These are phyloP conservation scores for Osmanthus fragrans DNA, from an alignment of 257 asterid species.

Conservation along the genomic window DNA sequence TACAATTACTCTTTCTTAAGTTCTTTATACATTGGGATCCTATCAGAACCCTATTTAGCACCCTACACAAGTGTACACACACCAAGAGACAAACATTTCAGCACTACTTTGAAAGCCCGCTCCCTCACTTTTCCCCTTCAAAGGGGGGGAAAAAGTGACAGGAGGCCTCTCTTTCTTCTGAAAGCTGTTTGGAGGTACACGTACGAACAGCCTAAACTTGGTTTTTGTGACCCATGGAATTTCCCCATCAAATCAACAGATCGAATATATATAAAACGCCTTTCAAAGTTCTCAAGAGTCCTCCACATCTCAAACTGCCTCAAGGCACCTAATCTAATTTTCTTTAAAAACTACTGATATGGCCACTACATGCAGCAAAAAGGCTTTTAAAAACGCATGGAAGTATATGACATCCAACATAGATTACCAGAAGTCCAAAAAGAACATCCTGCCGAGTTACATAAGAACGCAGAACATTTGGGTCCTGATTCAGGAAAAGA, in stretches of 20 bases:
- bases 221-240: not conserved
- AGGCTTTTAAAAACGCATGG: conserved; percentile 2
- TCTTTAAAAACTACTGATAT: not conserved
- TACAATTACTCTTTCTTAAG: too few relatives aligned
- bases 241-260: not conserved
- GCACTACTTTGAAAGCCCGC: not conserved
- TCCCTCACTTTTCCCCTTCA: not conserved
- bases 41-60: not conserved
- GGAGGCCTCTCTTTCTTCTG: not conserved
- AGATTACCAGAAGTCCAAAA: conserved; percentile 83
- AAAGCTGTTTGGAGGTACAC: too few relatives aligned
- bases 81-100: not conserved
- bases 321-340: not conserved
- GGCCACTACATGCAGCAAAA: conserved; percentile 8
- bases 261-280: not conserved
- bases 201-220: not conserved
- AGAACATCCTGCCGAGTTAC: conserved; percentile 70
- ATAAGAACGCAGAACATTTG: conserved; percentile 77
- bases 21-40: too few relatives aligned
- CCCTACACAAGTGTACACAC: not conserved
- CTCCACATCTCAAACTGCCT: not conserved
- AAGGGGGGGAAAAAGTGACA: too few relatives aligned
- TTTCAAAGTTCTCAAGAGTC: not conserved
- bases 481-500: conserved; percentile 76
- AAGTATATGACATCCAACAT: conserved; percentile 12